Conservation (phyloP, 208 protist genomes). For the Trypanosoma brucei region DNA sequence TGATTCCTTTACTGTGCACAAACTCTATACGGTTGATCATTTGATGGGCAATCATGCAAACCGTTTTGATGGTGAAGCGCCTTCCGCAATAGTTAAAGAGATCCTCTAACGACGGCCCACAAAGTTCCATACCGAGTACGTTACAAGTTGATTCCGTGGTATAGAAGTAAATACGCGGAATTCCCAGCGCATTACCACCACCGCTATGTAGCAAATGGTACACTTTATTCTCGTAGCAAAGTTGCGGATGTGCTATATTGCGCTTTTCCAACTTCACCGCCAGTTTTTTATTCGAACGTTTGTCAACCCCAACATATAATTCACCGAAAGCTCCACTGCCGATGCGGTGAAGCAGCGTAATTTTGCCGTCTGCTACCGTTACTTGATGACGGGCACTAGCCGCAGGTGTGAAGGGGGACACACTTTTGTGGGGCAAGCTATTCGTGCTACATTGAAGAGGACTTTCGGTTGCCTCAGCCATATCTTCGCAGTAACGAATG, state of each 20-base stretch:
- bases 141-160: constrained; percentile 97
- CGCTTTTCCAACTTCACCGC: constrained; percentile 91
- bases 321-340: constrained; percentile 98
- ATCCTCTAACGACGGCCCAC: constrained; percentile 86
- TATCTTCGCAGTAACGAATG: not conserved
- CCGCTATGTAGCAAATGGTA: constrained; percentile 74
- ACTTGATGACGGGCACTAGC: constrained; percentile 30
- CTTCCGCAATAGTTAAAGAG: constrained; percentile 90
- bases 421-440: not conserved
- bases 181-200: constrained; percentile 47
- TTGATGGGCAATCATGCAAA: constrained; percentile 99
- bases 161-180: constrained; percentile 96
- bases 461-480: not conserved
- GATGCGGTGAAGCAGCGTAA: constrained; percentile 69
- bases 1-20: constrained; percentile 74
- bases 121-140: constrained; percentile 91
- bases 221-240: constrained; percentile 95
- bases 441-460: not conserved
- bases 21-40: constrained; percentile 88
- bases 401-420: not conserved
- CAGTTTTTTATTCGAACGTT: constrained; percentile 32
- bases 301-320: constrained; percentile 93
- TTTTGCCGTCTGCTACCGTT: constrained; percentile 52
- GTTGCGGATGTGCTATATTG: constrained; percentile 89
- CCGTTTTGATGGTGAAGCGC: constrained; percentile 98